Base-by-base conservation (phyloP, 306 rosid species). In the Cucurbita pepo region DNA sequence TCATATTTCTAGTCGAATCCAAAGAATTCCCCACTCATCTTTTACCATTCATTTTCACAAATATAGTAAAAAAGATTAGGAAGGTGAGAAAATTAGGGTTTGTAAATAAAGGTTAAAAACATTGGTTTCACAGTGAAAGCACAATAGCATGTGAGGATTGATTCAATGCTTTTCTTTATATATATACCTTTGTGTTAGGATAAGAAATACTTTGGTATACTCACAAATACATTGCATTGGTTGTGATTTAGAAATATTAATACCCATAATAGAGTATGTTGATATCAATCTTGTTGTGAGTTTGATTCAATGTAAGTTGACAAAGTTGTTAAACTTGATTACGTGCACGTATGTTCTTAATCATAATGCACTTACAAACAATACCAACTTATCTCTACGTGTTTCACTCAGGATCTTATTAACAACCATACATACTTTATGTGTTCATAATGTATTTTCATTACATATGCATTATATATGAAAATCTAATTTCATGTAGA, bases 51-150 rank as follows among this genome's bases (percentile, higher is more conserved):
- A 6, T 69, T 67, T 61, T 76, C 75, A 56, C 34, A 21, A 34
- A 56, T 36, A 43, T 44, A 43, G 79, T 72, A 65, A 75, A 56
- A 56, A 16, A 56, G 75, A 77, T 44, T 77, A 41, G 43, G 7
- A 44, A 48, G 14, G 69, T 56, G 44, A 44, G 6, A 52, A 72
- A 77, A 56, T 40, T 21, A 53, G 75, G 63, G 41, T 47, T 77
- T 67, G 75, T 63, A 77, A 56, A 45, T 66, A 37, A 54, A 56
- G 43, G 74, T 25, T 25, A 25, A 25, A 25, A 25, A 25, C 25
- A 25, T 25, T 25, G 25, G 25, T 25, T 1, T 25, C n/a, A n/a
- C n/a, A 25, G 25, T 25, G 25, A 25, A 25, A 25, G 25, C 25
- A 25, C 25, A 25, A 25, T 25, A 25, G 75, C 37, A 67, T 71